Conservation (phyloP, 108 stramenopile genomes). For the Nitzschia sp. region DNA sequence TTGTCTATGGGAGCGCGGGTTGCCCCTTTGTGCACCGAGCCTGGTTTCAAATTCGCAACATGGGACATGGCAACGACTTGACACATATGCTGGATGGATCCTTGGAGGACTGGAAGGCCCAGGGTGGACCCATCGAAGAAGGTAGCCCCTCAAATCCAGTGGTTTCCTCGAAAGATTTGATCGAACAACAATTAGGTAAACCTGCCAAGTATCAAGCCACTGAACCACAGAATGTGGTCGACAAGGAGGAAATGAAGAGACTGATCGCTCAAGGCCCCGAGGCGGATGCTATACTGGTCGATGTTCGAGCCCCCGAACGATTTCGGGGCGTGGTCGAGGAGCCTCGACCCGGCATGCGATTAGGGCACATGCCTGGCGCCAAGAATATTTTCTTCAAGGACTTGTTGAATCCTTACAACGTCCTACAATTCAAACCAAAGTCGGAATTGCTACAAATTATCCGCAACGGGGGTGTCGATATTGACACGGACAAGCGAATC, state of each 20-base stretch:
- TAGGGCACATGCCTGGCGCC: constrained; percentile 79
- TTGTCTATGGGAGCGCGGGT: constrained; percentile 64
- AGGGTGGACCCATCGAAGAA: constrained; percentile 57
- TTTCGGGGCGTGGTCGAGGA: constrained; percentile 51
- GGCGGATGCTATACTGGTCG: constrained; percentile 50
- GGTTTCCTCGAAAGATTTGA: constrained; percentile 25
- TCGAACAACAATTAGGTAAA: constrained; percentile 35
- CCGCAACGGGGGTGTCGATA: constrained; percentile 43
- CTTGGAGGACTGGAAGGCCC: constrained; percentile 65
- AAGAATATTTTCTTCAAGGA: constrained; percentile 62
- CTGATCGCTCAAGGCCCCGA: constrained; percentile 27
- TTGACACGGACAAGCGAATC: constrained; percentile 48
- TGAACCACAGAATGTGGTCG: constrained; percentile 46
- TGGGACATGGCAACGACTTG: constrained; percentile 61
- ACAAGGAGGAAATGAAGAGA: constrained; percentile 34
- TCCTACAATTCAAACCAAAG: constrained; percentile 45
- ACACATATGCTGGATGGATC: constrained; percentile 72
- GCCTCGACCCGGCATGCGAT: constrained; percentile 53
- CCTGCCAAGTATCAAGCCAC: constrained; percentile 37
- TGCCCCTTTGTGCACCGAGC: constrained; percentile 61
- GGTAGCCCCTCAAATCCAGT: constrained; percentile 19
- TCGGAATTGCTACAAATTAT: constrained; percentile 51
- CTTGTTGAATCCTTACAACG: constrained; percentile 50
- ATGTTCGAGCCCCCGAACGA: constrained; percentile 66
- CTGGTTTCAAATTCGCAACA: constrained; percentile 65